Conservation (phyloP, 768 basidiomycete species). For the Termitomyces sp. region DNA sequence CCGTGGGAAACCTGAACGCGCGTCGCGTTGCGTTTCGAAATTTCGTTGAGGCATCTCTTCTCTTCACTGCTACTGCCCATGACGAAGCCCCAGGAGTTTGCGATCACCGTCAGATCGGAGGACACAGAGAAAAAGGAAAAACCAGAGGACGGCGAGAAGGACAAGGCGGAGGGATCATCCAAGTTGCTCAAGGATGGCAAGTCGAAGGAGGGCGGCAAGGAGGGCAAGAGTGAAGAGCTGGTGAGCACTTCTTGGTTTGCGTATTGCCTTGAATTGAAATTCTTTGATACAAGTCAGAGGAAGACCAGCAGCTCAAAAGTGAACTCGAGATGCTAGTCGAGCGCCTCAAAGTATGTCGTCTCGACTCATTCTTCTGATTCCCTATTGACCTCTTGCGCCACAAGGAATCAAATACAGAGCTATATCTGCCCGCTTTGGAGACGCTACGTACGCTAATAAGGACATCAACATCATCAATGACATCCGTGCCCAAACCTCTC, state of each 20-base stretch:
- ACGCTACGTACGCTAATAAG: conserved; percentile 90
- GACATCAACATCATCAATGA: conserved; percentile 98
- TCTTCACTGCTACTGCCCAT: conserved; percentile 30
- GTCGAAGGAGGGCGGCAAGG: conserved; percentile 43
- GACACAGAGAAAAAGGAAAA: conserved; percentile 73
- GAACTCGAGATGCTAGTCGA: conserved; percentile 98
- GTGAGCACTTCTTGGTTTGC: conserved; percentile 46
- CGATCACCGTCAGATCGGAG: conserved; percentile 65
- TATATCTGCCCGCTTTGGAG: conserved; percentile 91
- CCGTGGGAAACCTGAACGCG: conserved; percentile 45
- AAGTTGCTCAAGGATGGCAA: conserved; percentile 52
- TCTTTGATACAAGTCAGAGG: conserved; percentile 69
- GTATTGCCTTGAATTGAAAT: conserved; percentile 9
- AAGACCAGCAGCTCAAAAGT: conserved; percentile 88
- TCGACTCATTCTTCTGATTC: neutral
- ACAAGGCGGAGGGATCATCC: conserved; percentile 57
- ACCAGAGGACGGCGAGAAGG: conserved; percentile 38
- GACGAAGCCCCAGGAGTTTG: conserved; percentile 57
- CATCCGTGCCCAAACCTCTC: conserved; percentile 96
- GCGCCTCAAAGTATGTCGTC: conserved; percentile 71
- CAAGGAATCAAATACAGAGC: conserved; percentile 83
- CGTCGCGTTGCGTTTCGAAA: conserved; percentile 44
- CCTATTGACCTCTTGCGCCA: neutral
- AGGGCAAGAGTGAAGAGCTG: conserved; percentile 73
- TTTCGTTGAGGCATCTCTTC: conserved; percentile 9